These are phyloP conservation scores for Heritiera fomes DNA, from an alignment of 345 rosid genomes.

Conservation along the genomic window DNA sequence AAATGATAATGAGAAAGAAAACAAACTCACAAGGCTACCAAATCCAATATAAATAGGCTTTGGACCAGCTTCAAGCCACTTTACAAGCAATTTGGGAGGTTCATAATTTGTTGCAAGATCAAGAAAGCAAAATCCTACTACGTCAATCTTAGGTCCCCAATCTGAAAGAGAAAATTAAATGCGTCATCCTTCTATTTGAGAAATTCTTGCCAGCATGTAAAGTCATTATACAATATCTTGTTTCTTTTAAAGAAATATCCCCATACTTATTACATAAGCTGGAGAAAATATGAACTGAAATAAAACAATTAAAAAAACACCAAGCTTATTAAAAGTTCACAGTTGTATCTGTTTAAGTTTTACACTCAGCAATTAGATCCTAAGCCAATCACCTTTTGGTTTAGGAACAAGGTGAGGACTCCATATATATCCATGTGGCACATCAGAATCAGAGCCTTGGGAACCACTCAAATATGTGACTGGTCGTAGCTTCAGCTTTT, in stretches of 20 bases:
- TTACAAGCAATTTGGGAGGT: conserved; percentile 82
- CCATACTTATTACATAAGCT: background rate
- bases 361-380: conserved; percentile 5
- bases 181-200: conserved; percentile 23
- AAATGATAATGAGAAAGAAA: background rate
- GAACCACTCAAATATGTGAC: conserved; percentile 99
- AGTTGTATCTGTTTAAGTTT: background rate
- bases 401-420: conserved; percentile 99
- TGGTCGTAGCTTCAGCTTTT: conserved; percentile 87
- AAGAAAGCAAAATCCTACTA: conserved; percentile 98
- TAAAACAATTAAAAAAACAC: background rate
- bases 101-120: conserved; percentile 97
- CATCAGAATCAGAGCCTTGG: conserved; percentile 79
- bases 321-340: background rate
- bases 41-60: conserved; percentile 96
- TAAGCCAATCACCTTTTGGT: conserved; percentile 75
- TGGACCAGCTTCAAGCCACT: conserved; percentile 92
- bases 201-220: background rate
- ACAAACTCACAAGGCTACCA: conserved; percentile 92
- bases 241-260: background rate
- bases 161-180: conserved; percentile 47
- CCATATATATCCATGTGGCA: conserved; percentile 99
- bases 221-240: conserved; percentile 4
- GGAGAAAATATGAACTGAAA: background rate
- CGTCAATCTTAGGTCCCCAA: conserved; percentile 97